Evolutionary conservation across 495 filamentous ascomycete species (phyloP).

Genomic region (Annulohypoxylon bovei): DNA sequence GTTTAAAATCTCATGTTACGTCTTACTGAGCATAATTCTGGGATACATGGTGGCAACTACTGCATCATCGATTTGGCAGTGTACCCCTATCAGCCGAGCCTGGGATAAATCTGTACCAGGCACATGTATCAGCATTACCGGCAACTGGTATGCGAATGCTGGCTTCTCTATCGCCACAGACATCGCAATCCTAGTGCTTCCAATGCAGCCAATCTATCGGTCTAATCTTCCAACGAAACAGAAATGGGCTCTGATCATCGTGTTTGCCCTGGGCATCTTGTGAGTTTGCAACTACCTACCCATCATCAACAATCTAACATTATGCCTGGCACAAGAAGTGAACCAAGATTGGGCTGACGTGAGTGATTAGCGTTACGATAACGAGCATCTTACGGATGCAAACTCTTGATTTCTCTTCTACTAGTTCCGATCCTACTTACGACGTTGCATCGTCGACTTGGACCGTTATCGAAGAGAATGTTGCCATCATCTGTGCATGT

Average conservation of each 20-base stretch:
- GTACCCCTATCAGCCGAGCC: conserved; percentile 61
- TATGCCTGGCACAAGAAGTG: neutral
- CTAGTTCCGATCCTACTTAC: conserved; percentile 41
- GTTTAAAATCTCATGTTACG: conserved; percentile 41
- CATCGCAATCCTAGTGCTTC: conserved; percentile 61
- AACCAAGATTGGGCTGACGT: conserved; percentile 8
- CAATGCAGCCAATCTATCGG: conserved; percentile 63
- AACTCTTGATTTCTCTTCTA: conserved; percentile 44
- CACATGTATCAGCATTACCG: conserved; percentile 58
- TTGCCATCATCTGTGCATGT: conserved; percentile 60
- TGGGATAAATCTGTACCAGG: conserved; percentile 62
- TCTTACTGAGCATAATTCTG: conserved; percentile 35
- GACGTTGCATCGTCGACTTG: conserved; percentile 56
- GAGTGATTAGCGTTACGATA: conserved; percentile 40
- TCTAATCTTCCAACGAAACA: conserved; percentile 61
- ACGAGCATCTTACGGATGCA: conserved; percentile 44
- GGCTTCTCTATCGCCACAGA: conserved; percentile 65
- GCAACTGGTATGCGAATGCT: conserved; percentile 62
- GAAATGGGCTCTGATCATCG: conserved; percentile 60
- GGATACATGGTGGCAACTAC: conserved; percentile 45
- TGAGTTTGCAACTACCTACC: conserved; percentile 14
- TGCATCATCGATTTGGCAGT: conserved; percentile 58
- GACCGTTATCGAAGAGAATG: conserved; percentile 58
- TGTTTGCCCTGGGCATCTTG: conserved; percentile 67
- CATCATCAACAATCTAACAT: neutral